Percentiles rank a stretch among this genome's conserved stretches.
These are phyloP conservation scores for Myxozyma neotropica DNA, from an alignment of 805 yeast genomes.

Conservation along the genomic window DNA sequence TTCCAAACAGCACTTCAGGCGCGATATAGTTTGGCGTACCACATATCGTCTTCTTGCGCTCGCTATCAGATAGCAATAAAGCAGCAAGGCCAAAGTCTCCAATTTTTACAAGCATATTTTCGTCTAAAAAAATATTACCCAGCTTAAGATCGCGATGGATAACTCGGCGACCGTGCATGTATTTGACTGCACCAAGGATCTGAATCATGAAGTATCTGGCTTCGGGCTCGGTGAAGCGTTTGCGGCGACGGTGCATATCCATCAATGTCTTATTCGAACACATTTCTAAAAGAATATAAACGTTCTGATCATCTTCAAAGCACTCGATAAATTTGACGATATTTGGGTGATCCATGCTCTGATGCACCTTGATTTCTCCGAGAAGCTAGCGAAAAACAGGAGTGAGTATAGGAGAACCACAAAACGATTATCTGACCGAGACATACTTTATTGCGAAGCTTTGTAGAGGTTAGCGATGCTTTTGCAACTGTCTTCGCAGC, in stretches of 20 bases:
- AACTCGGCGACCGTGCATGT: constrained; percentile 87
- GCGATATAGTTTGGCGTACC: constrained; percentile 99
- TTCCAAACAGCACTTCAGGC: constrained; percentile 93
- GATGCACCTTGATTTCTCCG: constrained; percentile 94
- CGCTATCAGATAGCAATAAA: constrained; percentile 68
- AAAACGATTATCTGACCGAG: not conserved
- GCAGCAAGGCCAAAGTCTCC: constrained; percentile 99
- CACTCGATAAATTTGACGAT: constrained; percentile 93
- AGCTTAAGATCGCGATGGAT: constrained; percentile 95
- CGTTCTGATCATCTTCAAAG: constrained; percentile 94
- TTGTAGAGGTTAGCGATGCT: constrained; percentile 85
- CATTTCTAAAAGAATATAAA: constrained; percentile 88
- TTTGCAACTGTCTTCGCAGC: constrained; percentile 99
- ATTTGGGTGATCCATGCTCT: constrained; percentile 82
- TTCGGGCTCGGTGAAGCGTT: constrained; percentile 86
- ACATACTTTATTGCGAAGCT: constrained; percentile 64
- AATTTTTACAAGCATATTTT: constrained; percentile 88
- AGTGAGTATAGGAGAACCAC: not conserved
- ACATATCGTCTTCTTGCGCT: constrained; percentile 89
- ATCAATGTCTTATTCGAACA: constrained; percentile 93
- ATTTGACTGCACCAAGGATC: constrained; percentile 89
- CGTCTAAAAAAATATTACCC: constrained; percentile 94
- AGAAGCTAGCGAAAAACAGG: constrained; percentile 55
- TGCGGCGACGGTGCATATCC: constrained; percentile 87
- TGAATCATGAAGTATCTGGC: constrained; percentile 88